Percentiles rank a stretch among this genome's conserved stretches.
Conservation (phyloP, 2,329 filamentous ascomycete genomes). For the Colletotrichum neosansevieriae region DNA sequence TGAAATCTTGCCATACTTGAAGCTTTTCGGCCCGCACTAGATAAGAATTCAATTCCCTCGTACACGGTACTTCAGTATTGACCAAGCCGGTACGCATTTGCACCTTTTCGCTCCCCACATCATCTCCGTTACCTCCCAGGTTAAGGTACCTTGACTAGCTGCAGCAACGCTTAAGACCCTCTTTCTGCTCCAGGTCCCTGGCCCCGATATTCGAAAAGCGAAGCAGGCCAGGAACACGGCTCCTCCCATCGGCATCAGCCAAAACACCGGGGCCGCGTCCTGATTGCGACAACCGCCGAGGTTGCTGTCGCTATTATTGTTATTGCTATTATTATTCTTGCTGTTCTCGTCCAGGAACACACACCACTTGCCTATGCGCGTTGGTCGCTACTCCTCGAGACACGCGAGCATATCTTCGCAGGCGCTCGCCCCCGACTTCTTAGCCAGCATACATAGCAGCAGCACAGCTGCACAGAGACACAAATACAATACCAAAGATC, state of each 20-base stretch:
- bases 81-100: background rate
- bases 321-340: too few relatives aligned
- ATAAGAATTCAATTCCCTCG: background rate
- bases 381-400: background rate
- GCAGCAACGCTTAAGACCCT: conserved; percentile 35
- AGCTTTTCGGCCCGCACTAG: conserved; percentile 4
- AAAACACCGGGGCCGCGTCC: conserved; percentile 4
- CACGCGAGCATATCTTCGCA: background rate
- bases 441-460: background rate
- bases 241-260: conserved; percentile 19
- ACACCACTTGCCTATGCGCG: too few relatives aligned
- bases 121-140: conserved; percentile 31
- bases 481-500: background rate
- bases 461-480: background rate
- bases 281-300: conserved; percentile 10
- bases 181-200: conserved; percentile 26
- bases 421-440: background rate
- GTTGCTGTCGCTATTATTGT: background rate
- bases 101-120: conserved; percentile 29
- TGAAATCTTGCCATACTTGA: background rate
- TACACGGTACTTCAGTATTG: background rate
- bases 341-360: too few relatives aligned
- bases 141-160: conserved; percentile 12
- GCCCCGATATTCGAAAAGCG: conserved; percentile 15
- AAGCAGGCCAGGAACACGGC: conserved; percentile 17